Base-by-base conservation (phyloP, 345 rosid genomes). In the Rubroshorea leprosula region DNA sequence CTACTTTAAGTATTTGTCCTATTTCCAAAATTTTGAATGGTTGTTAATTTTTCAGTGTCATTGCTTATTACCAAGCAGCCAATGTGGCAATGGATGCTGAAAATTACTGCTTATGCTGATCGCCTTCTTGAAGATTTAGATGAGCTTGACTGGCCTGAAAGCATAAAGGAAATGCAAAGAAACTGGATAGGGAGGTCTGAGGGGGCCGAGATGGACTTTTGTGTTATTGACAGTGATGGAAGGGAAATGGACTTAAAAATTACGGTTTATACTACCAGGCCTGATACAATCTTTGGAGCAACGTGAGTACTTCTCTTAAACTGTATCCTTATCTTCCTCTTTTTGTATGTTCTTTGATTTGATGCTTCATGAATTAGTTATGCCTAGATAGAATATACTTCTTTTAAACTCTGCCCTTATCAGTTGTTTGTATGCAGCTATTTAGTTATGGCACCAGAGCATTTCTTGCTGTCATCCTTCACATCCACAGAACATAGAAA, bases 61-160 rank as follows among this genome's bases (percentile, higher is more conserved):
- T 86, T 91, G 84, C 88, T 88, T 86, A 80, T 88, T 76, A 82
- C 90, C 88, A 75, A 91, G 95, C 95, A 91, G 98, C 95, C 96
- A 71, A 91, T 91, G 98, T 78, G 92, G 79, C 96, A 91, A 66
- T 91, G 98, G 96, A 88, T 88, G 84, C 90, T 91, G 72, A 91
- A 81, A 83, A 91, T 91, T 63, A 91, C 95, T 53, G 96, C 85
- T 3, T 91, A 91, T 55, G 96, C 93, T 64, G 96, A 88, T 68
- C 90, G 89, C 44, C 96, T 88, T 74, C 87, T 86, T 24, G 83
- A 88, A 70, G 98, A 91, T 80, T 68, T 91, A 58, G 92, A 91
- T 57, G 95, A 86, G 10, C 92, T 91, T 19, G 89, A 91, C 39
- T 91, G 96, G 98, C 96, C 96, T 65, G 98, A 91, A 63, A 88